These are phyloP conservation scores for Tricholoma sp. DNA, from an alignment of 768 basidiomycete species.

Conservation along the genomic window DNA sequence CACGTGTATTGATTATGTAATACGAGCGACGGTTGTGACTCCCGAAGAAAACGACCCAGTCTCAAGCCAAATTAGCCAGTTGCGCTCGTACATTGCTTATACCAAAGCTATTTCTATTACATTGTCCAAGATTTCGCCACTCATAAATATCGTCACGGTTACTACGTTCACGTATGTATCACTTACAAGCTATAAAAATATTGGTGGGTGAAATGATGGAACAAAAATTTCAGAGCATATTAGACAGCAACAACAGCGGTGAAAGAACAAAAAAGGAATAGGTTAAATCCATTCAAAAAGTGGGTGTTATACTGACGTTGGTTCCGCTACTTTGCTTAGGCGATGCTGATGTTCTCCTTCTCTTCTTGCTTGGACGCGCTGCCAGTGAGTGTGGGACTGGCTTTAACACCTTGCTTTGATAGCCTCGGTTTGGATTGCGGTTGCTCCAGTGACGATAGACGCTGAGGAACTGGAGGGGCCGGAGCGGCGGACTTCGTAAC, in stretches of 20 bases:
- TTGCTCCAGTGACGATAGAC: conserved; percentile 29
- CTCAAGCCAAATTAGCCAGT: too few relatives aligned
- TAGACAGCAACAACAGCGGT: not conserved
- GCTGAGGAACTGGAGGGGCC: conserved; percentile 26
- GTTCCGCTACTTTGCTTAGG: conserved; percentile 25
- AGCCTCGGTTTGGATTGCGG: conserved; percentile 28
- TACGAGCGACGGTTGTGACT: too few relatives aligned
- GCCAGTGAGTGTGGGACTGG: conserved; percentile 25
- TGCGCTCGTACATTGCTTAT: not conserved
- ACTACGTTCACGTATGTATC: not conserved
- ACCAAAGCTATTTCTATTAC: not conserved
- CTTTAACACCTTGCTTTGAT: conserved; percentile 25
- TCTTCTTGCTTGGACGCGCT: conserved; percentile 44
- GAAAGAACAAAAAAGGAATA: not conserved
- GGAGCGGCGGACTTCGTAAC: conserved; percentile 26
- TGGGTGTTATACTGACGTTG: conserved; percentile 22
- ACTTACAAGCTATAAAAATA: not conserved
- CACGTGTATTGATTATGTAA: conserved; percentile 7
- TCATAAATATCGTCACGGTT: not conserved
- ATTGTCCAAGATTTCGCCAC: not conserved
- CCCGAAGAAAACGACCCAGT: too few relatives aligned
- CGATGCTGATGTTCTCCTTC: conserved; percentile 51
- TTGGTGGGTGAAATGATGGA: not conserved
- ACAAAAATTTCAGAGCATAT: not conserved
- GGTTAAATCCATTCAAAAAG: not conserved